Conservation (phyloP, 2,329 filamentous ascomycete genomes). For the Penicillium crustosum region DNA sequence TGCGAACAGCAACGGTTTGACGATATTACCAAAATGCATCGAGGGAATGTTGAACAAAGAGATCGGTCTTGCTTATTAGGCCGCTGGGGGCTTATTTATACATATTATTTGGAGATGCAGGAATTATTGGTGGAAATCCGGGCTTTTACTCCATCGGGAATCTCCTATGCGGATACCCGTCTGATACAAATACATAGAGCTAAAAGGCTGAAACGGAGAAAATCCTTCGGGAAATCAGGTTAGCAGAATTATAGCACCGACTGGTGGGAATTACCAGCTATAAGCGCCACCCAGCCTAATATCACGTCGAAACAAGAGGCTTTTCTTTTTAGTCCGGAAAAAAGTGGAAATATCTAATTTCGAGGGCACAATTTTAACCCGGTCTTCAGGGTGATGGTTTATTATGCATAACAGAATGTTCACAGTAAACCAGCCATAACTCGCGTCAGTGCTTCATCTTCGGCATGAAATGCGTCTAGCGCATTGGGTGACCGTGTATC, state of each 20-base stretch:
- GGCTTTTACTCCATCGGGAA: not conserved
- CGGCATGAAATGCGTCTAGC: conserved; percentile 34
- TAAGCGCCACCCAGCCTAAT: not conserved
- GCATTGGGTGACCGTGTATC: conserved; percentile 12
- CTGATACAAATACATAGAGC: not conserved
- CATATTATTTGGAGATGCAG: not conserved
- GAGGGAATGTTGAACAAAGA: not conserved
- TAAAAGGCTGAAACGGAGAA: too few species aligned
- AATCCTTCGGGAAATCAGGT: not conserved
- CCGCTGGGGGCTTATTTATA: not conserved
- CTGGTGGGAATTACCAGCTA: conserved; percentile 12
- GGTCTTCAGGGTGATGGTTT: too few species aligned
- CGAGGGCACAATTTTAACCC: not conserved
- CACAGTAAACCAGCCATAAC: conserved; percentile 38
- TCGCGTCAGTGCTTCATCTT: conserved; percentile 37
- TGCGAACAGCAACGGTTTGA: conserved; percentile 8
- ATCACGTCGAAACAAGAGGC: too few species aligned
- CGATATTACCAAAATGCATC: conserved; percentile 7
- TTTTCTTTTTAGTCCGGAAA: too few species aligned
- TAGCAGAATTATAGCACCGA: not conserved
- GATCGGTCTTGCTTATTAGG: not conserved
- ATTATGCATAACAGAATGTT: not conserved
- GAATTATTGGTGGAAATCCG: conserved; percentile 18
- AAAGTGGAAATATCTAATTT: not conserved
- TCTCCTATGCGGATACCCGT: not conserved